Base-by-base conservation (phyloP, 2,329 filamentous ascomycete species). In the Diaporthe vexans region DNA sequence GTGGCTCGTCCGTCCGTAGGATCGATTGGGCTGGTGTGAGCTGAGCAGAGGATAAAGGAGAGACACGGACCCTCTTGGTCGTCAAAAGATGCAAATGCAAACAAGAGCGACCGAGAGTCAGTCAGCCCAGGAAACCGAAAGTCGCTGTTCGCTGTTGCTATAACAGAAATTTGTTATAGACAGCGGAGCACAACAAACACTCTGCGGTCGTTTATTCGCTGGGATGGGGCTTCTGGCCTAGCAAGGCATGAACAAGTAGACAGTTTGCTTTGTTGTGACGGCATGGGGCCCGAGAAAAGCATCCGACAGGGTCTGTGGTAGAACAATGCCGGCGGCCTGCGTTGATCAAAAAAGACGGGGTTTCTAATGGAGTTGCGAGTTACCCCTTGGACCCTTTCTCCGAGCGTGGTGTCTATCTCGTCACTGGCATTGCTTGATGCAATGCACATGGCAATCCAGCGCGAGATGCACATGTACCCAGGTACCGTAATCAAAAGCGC, bases 131-230 rank as follows among this genome's bases (percentile, higher is more conserved):
- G 43, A 46, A 63, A 46, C 37, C 40, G 24, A 51, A 35, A 58
- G 72, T 69, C 43, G 46, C 59, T 61, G 51, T 46, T 65, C 40
- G 46, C 19, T 48, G 46, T 43, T 43, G 71, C 56, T 67, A 65
- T 73, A 68, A 59, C 63, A 63, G 74, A 71, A 10, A 51, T 73
- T 67, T 65, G 73, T 37, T 73, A 75, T 63, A 63, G 73, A 73
- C 43, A 58, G 72, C 67, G 65, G 65, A 71, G 72, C 72, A 74
- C 69, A 57, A 74, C 59, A 59, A 63, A 63, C 57, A 72, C 57
- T 63, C 46, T 43, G 57, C 57, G 70, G 58, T n/a, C 57, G 57
- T 72, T 35, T 72, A 59, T 70, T 70, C 67, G 67, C 67, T 70
- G 21, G 67, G 51, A 51, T 48, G 67, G 67, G 40, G 67, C 67